Base-by-base conservation (phyloP, 495 filamentous ascomycete species). In the Penicillium cosmopolitanum region DNA sequence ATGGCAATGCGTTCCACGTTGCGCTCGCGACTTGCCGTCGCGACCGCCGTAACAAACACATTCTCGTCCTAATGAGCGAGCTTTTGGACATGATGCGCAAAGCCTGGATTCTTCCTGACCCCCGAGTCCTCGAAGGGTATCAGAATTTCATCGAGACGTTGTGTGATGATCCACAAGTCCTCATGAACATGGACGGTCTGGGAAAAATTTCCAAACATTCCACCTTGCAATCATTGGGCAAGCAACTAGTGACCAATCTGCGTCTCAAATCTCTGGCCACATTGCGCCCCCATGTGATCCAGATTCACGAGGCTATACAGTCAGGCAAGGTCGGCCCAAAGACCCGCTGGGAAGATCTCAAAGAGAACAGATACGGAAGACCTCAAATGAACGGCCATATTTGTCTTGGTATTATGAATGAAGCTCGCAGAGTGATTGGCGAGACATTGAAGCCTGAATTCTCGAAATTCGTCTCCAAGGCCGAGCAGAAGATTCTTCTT, bases 11-110 rank as follows among this genome's bases (percentile, higher is more conserved):
- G 16, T 91, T 94, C 73, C 84, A 85, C 50, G 83, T 91, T 38
- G 91, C 87, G 31, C 82, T 96, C 68, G 79, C 76, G 40, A 74
- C 79, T 43, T 96, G 92, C 68, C 74, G 78, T 18, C 79, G 88
- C 42, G 91, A 96, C 75, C 84, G 82, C 57, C 81, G 83, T 23
- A 96, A 96, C 71, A 67, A 63, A n/a, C 79, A 84, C 38, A 80
- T 84, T 11, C 78, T 92, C 54, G 44, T 64, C 0, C 72, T 85
- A 62, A 87, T 87, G 0, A 80, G 78, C 42, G 76, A 77, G 53
- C 69, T 92, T 6, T 68, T 92, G 12, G 65, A 80, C 4, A 59
- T 83, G 18, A 89, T 92, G 87, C 56, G 69, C 18, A 34, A 64
- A 38, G 18, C 58, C 16, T 56, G 75, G 33, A 47, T 70, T 16